Evolutionary conservation across 2,329 filamentous ascomycete genomes (phyloP).

Genomic region (Diaporthe longicolla): DNA sequence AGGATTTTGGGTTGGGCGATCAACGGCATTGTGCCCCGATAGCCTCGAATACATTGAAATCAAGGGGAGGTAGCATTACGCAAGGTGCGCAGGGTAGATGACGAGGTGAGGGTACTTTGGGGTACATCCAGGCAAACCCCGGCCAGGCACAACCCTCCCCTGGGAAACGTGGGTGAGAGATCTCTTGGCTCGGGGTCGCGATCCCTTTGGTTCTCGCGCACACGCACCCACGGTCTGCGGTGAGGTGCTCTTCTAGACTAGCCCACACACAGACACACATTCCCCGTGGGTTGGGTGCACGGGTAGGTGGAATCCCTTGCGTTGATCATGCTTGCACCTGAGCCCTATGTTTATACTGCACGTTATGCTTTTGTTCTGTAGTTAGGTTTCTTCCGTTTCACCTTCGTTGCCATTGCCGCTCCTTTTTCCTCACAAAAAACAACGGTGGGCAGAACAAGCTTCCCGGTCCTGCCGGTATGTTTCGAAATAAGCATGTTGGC

Average conservation of each 20-base stretch:
- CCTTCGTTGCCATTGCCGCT: not conserved
- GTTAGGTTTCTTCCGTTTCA: not conserved
- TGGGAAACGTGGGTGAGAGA: conserved; percentile 27
- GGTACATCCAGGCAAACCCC: conserved; percentile 1
- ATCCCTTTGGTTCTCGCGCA: conserved; percentile 25
- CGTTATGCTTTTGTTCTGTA: not conserved
- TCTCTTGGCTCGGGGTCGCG: conserved; percentile 23
- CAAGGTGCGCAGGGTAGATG: conserved; percentile 23
- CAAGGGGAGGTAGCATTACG: conserved; percentile 26
- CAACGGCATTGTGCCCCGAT: conserved; percentile 17
- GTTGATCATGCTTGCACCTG: not conserved
- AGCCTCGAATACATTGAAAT: conserved; percentile 17
- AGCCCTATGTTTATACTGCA: not conserved
- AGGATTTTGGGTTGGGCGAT: conserved; percentile 16
- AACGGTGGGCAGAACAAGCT: not conserved
- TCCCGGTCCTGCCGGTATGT: conserved; percentile 20
- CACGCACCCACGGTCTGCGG: not conserved
- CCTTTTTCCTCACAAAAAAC: not conserved
- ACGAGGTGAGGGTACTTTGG: not conserved
- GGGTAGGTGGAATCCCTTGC: conserved; percentile 18
- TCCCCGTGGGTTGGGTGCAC: conserved; percentile 6
- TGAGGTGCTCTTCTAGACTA: not conserved
- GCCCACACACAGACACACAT: not conserved
- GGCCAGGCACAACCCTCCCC: not conserved
- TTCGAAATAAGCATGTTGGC: conserved; percentile 6